These are phyloP conservation scores for Margaritispora aquatica DNA, from an alignment of 495 filamentous ascomycete genomes.

Conservation along the genomic window DNA sequence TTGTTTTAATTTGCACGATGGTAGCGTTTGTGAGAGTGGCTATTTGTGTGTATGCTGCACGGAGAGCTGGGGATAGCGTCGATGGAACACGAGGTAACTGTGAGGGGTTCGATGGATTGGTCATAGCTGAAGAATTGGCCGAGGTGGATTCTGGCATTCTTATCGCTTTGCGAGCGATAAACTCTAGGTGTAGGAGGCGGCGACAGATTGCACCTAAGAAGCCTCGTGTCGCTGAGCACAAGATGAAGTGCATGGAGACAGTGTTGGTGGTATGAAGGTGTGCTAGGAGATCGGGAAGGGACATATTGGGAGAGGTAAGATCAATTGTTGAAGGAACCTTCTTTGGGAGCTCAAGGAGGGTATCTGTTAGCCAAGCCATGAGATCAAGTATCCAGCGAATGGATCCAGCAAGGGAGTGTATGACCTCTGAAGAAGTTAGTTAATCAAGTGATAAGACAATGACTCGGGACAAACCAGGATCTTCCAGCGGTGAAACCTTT, in stretches of 20 bases:
- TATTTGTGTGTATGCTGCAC: conserved; percentile 42
- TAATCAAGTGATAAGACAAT: too few relatives aligned
- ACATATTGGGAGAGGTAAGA: conserved; percentile 34
- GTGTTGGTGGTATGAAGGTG: conserved; percentile 40
- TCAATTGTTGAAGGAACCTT: conserved; percentile 17
- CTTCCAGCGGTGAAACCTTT: conserved; percentile 51
- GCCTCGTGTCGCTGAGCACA: conserved; percentile 66
- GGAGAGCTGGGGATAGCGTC: conserved; percentile 35
- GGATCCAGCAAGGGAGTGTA: conserved; percentile 48
- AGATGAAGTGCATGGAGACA: conserved; percentile 59
- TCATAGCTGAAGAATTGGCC: conserved; percentile 33
- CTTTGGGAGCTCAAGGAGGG: conserved; percentile 31
- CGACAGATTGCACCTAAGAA: conserved; percentile 65
- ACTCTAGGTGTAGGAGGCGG: conserved; percentile 45
- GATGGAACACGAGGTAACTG: conserved; percentile 20
- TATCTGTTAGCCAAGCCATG: conserved; percentile 61
- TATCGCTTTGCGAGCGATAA: conserved; percentile 24
- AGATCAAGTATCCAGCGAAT: conserved; percentile 63
- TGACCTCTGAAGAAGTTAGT: conserved; percentile 33
- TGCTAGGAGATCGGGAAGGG: conserved; percentile 41
- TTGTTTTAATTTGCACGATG: conserved; percentile 38
- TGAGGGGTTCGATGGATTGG: conserved; percentile 32
- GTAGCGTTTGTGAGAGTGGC: conserved; percentile 32
- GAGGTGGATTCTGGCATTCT: conserved; percentile 4
- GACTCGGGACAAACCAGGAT: conserved; percentile 32